Evolutionary conservation across 352 stramenopile genomes (phyloP), one percentile per base, ranked within the genome.

Genomic region (Globisporangium irregulare): DNA sequence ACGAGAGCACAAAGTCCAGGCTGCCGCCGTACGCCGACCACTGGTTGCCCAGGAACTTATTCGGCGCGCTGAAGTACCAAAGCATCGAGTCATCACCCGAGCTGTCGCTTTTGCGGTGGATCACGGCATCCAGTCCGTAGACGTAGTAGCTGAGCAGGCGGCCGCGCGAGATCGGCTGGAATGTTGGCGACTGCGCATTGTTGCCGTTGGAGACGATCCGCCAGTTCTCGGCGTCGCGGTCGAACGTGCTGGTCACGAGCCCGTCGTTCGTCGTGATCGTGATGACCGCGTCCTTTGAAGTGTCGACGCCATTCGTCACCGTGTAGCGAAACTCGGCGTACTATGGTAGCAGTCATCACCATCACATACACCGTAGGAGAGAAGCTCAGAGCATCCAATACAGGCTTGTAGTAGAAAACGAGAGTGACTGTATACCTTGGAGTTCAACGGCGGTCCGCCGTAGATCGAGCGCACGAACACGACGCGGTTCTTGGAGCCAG

Each of bases 1-100:
- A 95, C 50, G 89, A 95, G 8, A 98, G 74, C 22, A 93, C 86
- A 68, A 98, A 98, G 48, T 94, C 81, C 36, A 98, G 78, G 5
- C 75, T 87, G 8, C 94, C 94, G n/a, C 84, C 89, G 75, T 98
- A 98, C 18, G 89, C 79, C 3, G 87, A 74, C 78, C 89, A 96
- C 10, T 95, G 82, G 71, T 97, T 97, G 25, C 92, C 92, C 0
- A 91, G 79, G 69, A 97, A 98, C 51, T 96, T 95, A 25, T 72
- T 55, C 0, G 89, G 87, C 0, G 89, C 89, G 2, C 65, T 73
- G 66, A 98, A 98, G 68, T 95, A 92, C 92, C 92, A 98, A 6
- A 93, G 80, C 72, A 89, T 75, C 1, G 75, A 69, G 70, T 97
- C 86, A 59, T 91, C 84, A 12, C 82, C 81, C n/a, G 65, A 20